Evolutionary conservation across 2,329 filamentous ascomycete species (phyloP), one percentile per base, ranked within the genome.

Genomic region (Nannizziopsis arthrosporioides): DNA sequence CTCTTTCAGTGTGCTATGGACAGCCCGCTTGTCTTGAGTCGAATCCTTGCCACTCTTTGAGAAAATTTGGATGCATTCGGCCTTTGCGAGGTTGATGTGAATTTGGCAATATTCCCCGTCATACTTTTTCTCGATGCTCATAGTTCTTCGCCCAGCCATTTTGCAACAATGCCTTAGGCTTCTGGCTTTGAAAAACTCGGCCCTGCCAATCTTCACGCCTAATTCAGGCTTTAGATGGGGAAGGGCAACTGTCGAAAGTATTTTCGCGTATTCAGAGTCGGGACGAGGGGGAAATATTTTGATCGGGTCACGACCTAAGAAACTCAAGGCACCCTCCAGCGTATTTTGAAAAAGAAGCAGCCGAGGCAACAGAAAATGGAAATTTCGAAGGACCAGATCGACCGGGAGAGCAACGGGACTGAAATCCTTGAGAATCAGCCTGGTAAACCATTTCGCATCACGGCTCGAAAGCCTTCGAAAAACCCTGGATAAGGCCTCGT

Each of bases 11-110:
- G 74, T 74, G 1, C 74, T 72, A 47, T 84, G 80, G 17, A 93
- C 63, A 1, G 69, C 71, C 9, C 63, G 56, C 31, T 84, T 76
- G 61, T 94, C 88, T 44, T 68, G 60, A 0, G 87, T 94, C 39
- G 87, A 90, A 55, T 94, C 85, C 61, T 92, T 93, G 50, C 88
- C 86, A 57, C 86, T 92, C 61, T 94, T 95, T 8, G 87, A 93
- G 61, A 92, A 94, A 27, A 94, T 90, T 53, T 83, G 81, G 22
- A 94, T 78, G 42, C 72, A 75, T 1, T 73, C 60, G 50, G 60
- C 48, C 43, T 75, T 78, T 7, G 69, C 68, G 5, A 85, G 67
- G 58, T 93, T 80, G 35, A 94, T 70, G 57, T 94, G 88, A 27
- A 94, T 79, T 62, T 94, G 88, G 56, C 85, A 93, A 55, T 92